Base-by-base conservation (phyloP, 805 yeast genomes). In the Saturnispora kantuleensis region DNA sequence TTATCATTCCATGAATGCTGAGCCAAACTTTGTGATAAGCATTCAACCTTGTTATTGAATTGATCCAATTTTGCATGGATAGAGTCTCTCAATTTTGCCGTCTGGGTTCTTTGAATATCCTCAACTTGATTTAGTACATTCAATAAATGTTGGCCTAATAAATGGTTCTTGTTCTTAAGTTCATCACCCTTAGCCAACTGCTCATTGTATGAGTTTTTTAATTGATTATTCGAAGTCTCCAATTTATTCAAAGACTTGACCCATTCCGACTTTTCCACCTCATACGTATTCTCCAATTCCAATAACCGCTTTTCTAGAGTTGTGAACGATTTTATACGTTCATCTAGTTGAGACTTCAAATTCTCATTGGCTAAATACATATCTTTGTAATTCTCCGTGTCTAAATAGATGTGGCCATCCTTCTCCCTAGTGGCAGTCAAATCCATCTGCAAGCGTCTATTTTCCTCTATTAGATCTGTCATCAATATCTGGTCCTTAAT, bases 321-420 rank as follows among this genome's bases (percentile, higher is more conserved):
- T 17, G 68, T 71, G n/a, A 64, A 65, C 8, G 60, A 61, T 39
- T 77, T 56, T 43, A 65, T 60, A 15, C 63, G 57, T 52, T 77
- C 82, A 33, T 68, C 69, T 9, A 72, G 61, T 50, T 76, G 78
- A 1, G 71, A 71, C 37, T 70, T 73, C 39, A 67, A 64, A 47
- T 69, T 74, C 46, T 74, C 77, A 13, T 71, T 58, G 42, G 74
- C 74, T 43, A 62, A 63, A 52, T 71, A 69, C 30, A 76, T 45
- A 38, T 72, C 74, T 41, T 71, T 72, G 53, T 81, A 81, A 56
- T 79, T 79, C 12, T 64, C 69, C 29, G 74, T 75, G 53, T 78
- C 77, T 71, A 84, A 62, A 54, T 67, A 79, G 18, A 84, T 69
- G 30, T 50, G 44, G 1, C 89, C 88, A 50, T 80, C 83, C 56